These are phyloP conservation scores for Heterobasidion parviporum DNA, from an alignment of 1,284 basidiomycete genomes.

Conservation along the genomic window DNA sequence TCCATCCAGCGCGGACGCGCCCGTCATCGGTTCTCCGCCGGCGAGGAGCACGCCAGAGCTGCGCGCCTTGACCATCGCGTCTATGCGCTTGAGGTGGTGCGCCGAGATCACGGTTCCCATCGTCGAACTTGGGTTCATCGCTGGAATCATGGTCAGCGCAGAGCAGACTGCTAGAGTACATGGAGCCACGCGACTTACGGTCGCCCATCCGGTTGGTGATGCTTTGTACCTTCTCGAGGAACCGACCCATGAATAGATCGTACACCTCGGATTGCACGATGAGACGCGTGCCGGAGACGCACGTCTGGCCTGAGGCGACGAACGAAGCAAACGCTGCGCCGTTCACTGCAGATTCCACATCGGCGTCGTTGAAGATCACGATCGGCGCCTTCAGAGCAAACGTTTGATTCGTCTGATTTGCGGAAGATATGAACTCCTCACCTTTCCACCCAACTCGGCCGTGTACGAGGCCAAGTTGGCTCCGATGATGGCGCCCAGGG, in stretches of 20 bases:
- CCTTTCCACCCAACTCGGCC: constrained; percentile 79
- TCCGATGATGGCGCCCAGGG: constrained; percentile 63
- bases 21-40: constrained; percentile 61
- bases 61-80: constrained; percentile 40
- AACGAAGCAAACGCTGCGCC: constrained; percentile 78
- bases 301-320: constrained; percentile 79
- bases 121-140: constrained; percentile 56
- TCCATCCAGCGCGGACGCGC: constrained; percentile 52
- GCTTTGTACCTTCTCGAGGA: constrained; percentile 53
- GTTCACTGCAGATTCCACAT: constrained; percentile 62
- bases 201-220: constrained; percentile 67
- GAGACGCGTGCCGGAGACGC: constrained; percentile 71
- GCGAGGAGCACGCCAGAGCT: constrained; percentile 42
- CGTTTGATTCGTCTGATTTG: not conserved
- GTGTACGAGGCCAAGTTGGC: constrained; percentile 66
- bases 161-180: not conserved
- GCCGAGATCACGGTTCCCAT: constrained; percentile 74
- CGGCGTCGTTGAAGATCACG: constrained; percentile 69
- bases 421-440: constrained; percentile 14
- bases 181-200: constrained; percentile 32
- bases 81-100: constrained; percentile 55
- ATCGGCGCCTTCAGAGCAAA: constrained; percentile 53
- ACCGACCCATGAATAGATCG: constrained; percentile 52
- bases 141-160: constrained; percentile 25
- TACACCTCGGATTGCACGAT: constrained; percentile 64